Conservation (phyloP, 2,329 filamentous ascomycete species). For the Sclerotinia spermophila region DNA sequence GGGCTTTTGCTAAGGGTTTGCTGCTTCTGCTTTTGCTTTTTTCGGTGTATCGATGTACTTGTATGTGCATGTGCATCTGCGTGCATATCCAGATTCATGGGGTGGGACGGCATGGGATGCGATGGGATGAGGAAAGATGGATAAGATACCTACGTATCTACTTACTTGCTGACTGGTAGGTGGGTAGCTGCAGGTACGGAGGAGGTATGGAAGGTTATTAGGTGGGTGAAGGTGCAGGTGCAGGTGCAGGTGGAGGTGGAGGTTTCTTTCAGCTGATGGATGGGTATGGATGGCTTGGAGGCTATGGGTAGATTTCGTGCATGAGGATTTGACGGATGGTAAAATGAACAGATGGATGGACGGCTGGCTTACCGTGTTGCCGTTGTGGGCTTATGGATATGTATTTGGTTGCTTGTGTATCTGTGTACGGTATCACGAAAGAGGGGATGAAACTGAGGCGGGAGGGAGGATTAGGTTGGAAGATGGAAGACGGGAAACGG, state of each 20-base stretch:
- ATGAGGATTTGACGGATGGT: neutral
- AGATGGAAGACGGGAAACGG: neutral
- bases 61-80: neutral
- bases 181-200: no score
- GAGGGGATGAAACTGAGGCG: neutral
- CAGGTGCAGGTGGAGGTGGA: neutral
- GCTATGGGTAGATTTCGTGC: neutral
- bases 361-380: neutral
- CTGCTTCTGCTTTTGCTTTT: neutral
- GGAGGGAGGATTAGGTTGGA: neutral
- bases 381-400: neutral
- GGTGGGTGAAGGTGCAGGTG: neutral
- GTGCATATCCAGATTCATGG: no score
- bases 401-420: neutral
- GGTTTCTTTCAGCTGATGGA: neutral
- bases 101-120: neutral
- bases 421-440: neutral
- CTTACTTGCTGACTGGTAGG: no score
- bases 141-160: no score
- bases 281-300: no score
- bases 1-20: no score
- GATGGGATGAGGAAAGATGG: neutral
- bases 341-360: accelerated
- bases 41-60: neutral
- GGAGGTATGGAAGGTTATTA: no score